A percentile compares a stretch with the other conserved stretches of the same genome.
Evolutionary conservation across 768 basidiomycete genomes (phyloP).

Genomic region (Harrya chromipes): DNA sequence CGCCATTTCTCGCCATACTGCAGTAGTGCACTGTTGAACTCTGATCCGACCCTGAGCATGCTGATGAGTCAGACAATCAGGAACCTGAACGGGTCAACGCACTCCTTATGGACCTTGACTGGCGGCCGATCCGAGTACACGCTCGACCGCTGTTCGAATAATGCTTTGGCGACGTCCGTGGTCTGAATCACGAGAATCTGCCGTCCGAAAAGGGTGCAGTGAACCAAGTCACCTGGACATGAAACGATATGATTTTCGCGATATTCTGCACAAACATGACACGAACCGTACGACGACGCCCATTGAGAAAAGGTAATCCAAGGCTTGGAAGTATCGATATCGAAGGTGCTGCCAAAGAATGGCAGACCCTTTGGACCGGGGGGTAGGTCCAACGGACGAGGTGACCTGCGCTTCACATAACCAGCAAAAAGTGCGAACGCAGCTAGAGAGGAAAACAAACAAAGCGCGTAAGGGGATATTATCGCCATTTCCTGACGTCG

Average conservation of each 20-base stretch:
- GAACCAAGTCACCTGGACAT: conserved; percentile 30
- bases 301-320: conserved; percentile 35
- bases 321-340: conserved; percentile 24
- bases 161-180: conserved; percentile 28
- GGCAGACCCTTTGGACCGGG: conserved; percentile 34
- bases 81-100: background rate
- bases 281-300: conserved; percentile 26
- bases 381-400: conserved; percentile 11
- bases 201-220: conserved; percentile 31
- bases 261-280: background rate
- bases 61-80: conserved; percentile 1
- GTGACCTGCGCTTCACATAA: conserved; percentile 12
- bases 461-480: conserved; percentile 5
- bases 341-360: conserved; percentile 26
- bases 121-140: conserved; percentile 39
- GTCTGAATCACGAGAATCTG: conserved; percentile 35
- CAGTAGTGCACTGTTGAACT: conserved; percentile 31
- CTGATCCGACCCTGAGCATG: conserved; percentile 24
- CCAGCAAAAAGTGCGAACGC: conserved; percentile 7
- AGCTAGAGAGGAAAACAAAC: conserved; percentile 4
- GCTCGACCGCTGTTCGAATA: conserved; percentile 36
- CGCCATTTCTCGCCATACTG: conserved; percentile 31
- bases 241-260: background rate
- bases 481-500: conserved; percentile 2
- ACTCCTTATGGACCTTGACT: conserved; percentile 27